phyloP scores from a whole-genome alignment of 805 yeast species.

The Metschnikowia dekortorum region DNA sequence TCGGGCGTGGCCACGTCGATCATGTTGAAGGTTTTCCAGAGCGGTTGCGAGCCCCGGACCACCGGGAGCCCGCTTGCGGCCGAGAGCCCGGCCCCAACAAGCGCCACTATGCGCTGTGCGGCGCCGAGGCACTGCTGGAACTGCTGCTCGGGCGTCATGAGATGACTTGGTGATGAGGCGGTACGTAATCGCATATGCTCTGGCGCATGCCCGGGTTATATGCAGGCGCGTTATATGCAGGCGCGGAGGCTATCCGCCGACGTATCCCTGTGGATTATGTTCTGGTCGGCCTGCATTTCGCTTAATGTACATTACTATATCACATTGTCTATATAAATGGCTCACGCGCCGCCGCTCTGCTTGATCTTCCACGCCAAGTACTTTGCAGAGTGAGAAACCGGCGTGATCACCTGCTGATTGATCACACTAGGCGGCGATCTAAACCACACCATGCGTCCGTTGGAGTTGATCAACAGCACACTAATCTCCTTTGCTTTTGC shows the following conservation, averaged over 20 bases:
- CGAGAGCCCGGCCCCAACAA: constrained; percentile 82
- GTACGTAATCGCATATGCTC: background rate
- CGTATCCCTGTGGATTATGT: too few species aligned
- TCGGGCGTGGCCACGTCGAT: constrained; percentile 90
- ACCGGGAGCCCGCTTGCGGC: constrained; percentile 75
- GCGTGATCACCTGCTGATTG: constrained; percentile 22
- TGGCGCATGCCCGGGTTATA: background rate
- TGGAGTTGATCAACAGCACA: constrained; percentile 13
- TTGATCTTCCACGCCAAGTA: constrained; percentile 49
- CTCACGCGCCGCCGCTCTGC: background rate
- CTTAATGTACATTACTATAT: background rate
- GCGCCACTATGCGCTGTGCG: constrained; percentile 51
- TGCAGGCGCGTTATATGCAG: background rate
- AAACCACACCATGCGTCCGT: constrained; percentile 47
- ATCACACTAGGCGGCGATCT: constrained; percentile 59
- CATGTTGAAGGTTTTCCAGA: constrained; percentile 74
- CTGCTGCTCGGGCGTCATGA: constrained; percentile 10
- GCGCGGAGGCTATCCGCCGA: too few species aligned
- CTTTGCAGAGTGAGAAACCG: constrained; percentile 67
- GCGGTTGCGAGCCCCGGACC: constrained; percentile 65
- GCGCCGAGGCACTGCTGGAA: constrained; percentile 49
- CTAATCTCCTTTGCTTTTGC: constrained; percentile 8
- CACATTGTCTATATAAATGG: background rate
- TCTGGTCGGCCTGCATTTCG: background rate
- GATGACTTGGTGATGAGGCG: background rate